Evolutionary conservation across 148 eudicot genomes (phyloP).

Genomic region (Silene uniflora): DNA sequence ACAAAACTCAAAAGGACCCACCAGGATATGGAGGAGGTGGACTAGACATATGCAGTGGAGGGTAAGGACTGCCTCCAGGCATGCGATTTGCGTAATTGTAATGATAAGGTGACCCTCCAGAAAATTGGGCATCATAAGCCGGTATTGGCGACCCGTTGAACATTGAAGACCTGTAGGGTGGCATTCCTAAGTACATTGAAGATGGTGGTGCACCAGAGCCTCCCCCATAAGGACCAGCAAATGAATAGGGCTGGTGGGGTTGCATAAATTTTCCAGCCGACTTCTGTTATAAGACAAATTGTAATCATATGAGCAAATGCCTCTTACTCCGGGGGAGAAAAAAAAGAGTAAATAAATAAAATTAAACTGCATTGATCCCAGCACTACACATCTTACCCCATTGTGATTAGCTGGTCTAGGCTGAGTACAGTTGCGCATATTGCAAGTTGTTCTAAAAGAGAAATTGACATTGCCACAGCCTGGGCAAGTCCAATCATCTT

Average conservation of each 20-base stretch:
- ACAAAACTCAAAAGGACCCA: slow-evolving; percentile 27
- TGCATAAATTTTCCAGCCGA: slow-evolving; percentile 67
- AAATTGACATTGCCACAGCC: slow-evolving; percentile 97
- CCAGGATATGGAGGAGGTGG: slow-evolving; percentile 69
- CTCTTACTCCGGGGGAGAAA: too few relatives aligned
- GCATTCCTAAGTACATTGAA: slow-evolving; percentile 63
- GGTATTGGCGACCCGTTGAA: slow-evolving; percentile 69
- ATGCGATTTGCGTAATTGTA: slow-evolving; percentile 63
- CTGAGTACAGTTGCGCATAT: slow-evolving; percentile 95
- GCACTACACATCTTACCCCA: slow-evolving; percentile 40
- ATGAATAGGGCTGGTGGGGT: slow-evolving; percentile 56
- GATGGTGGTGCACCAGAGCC: slow-evolving; percentile 60
- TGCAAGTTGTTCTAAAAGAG: slow-evolving; percentile 94
- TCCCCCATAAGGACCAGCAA: slow-evolving; percentile 64
- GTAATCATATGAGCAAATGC: neutral
- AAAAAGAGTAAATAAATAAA: too few relatives aligned
- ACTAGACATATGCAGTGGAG: slow-evolving; percentile 62
- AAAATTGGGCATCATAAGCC: slow-evolving; percentile 68
- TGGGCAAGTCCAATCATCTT: slow-evolving; percentile 99
- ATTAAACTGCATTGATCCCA: neutral
- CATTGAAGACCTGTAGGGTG: slow-evolving; percentile 80
- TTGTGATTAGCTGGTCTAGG: slow-evolving; percentile 93
- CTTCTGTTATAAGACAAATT: slow-evolving; percentile 40
- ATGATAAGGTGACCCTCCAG: slow-evolving; percentile 81
- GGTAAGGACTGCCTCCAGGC: slow-evolving; percentile 84